Base-by-base conservation (phyloP, 2,329 filamentous ascomycete species). In the Calycina marina region DNA sequence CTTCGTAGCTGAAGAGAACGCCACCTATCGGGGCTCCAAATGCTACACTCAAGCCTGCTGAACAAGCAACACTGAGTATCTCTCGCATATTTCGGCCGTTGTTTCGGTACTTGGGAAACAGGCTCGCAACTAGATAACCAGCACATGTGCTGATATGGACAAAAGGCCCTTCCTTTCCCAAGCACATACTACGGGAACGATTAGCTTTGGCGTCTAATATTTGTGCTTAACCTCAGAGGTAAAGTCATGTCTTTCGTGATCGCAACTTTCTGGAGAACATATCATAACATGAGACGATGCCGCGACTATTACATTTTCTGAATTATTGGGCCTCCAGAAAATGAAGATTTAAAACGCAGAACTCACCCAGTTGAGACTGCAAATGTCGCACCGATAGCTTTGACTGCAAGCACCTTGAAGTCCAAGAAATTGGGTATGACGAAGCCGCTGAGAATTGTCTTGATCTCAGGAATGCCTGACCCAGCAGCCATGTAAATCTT, bases 151-250 rank as follows among this genome's bases (percentile, higher is more conserved):
- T 67, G 20, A 73, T 72, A 47, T 73, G 69, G 2, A 74, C 67
- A 40, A 73, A 72, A 0, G 68, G 69, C 0, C 69, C 69, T 58
- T 74, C 69, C 52, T 74, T 73, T 1, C 70, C 70, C 4, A 74
- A 50, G 43, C 64, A 71, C 64, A 73, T 67, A 10, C n/a, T n/a
- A n/a, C n/a, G n/a, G n/a, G n/a, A n/a, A n/a, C n/a, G n/a, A n/a
- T n/a, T n/a, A n/a, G n/a, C n/a, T n/a, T n/a, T n/a, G n/a, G n/a
- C n/a, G n/a, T n/a, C n/a, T n/a, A n/a, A n/a, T n/a, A n/a, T n/a
- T n/a, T n/a, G n/a, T n/a, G n/a, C n/a, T n/a, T n/a, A n/a, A n/a
- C n/a, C n/a, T n/a, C n/a, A n/a, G n/a, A n/a, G n/a, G n/a, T n/a
- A n/a, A n/a, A n/a, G n/a, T n/a, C n/a, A n/a, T n/a, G n/a, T n/a